These are phyloP conservation scores for Shiraia bambusicola DNA, from an alignment of 2,329 filamentous ascomycete genomes.

Conservation along the genomic window DNA sequence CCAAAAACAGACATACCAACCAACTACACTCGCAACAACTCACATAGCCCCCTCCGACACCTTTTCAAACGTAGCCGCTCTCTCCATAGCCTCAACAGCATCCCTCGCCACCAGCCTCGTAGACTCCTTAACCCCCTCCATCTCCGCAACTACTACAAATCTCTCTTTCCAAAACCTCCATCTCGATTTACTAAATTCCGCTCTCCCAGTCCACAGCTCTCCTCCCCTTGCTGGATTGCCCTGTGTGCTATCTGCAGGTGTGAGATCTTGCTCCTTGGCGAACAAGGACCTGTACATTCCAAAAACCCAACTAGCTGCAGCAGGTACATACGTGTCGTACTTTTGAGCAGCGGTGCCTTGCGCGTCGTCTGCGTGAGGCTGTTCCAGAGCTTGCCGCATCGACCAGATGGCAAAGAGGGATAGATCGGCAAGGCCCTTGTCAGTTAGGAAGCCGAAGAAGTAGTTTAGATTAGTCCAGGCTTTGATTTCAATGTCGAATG, in stretches of 20 bases:
- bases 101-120: constrained; percentile 28
- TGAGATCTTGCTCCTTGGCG: constrained; percentile 29
- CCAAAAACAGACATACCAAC: no score
- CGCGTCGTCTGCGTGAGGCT: constrained; percentile 14
- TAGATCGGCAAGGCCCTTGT: constrained; percentile 14
- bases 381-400: constrained; percentile 34
- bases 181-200: constrained; percentile 34
- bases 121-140: constrained; percentile 22
- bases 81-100: constrained; percentile 32
- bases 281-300: constrained; percentile 24
- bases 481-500: constrained; percentile 23
- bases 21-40: no score
- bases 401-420: constrained; percentile 33
- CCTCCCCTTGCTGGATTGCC: constrained; percentile 35
- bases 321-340: constrained; percentile 31
- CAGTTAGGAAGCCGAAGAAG: constrained; percentile 31
- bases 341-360: constrained; percentile 22
- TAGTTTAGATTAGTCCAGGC: constrained; percentile 38
- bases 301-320: constrained; percentile 34
- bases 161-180: constrained; percentile 39
- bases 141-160: constrained; percentile 24
- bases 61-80: constrained; percentile 23
- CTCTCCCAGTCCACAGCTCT: constrained; percentile 31
- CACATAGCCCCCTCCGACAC: neutral
- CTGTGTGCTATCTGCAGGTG: constrained; percentile 25